phyloP scores from a whole-genome alignment of 495 filamentous ascomycete species.

The Chaetomidium leptoderma region DNA sequence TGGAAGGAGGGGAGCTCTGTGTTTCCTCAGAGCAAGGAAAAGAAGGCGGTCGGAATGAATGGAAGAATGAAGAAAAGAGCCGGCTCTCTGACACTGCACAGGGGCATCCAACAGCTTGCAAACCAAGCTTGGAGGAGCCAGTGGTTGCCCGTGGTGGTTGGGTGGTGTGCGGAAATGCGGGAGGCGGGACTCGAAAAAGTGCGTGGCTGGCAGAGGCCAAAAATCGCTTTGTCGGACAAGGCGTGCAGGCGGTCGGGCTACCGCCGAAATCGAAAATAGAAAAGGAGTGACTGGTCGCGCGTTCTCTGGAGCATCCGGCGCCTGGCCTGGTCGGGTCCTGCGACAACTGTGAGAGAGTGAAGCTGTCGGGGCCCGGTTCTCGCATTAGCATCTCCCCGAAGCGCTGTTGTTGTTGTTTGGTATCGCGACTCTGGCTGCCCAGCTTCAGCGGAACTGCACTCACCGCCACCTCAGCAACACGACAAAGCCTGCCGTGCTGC shows the following conservation, averaged over 20 bases:
- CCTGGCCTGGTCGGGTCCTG: conserved; percentile 21
- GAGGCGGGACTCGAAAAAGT: conserved; percentile 30
- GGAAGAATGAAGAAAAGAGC: conserved; percentile 10
- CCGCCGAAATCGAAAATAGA: conserved; percentile 5
- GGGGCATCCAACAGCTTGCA: conserved; percentile 6
- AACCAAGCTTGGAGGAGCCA: conserved; percentile 4
- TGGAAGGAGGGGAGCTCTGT: conserved; percentile 12
- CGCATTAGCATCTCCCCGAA: conserved; percentile 4
- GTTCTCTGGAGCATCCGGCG: conserved; percentile 13
- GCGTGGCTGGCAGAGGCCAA: conserved; percentile 29
- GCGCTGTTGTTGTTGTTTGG: not conserved
- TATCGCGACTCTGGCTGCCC: conserved; percentile 22
- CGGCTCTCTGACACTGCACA: conserved; percentile 11
- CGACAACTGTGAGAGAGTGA: conserved; percentile 25
- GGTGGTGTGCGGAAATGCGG: conserved; percentile 24
- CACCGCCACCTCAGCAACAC: conserved; percentile 16
- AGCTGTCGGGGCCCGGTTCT: conserved; percentile 9
- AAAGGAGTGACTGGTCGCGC: conserved; percentile 18
- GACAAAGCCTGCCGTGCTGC: not conserved
- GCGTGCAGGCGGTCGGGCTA: conserved; percentile 11
- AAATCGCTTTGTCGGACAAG: conserved; percentile 15
- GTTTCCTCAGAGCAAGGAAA: conserved; percentile 15
- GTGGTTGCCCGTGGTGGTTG: conserved; percentile 13
- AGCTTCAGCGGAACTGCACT: conserved; percentile 15
- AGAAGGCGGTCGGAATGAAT: conserved; percentile 2